phyloP scores from a whole-genome alignment of 2,329 filamentous ascomycete genomes.

The Aureobasidium zeae region DNA sequence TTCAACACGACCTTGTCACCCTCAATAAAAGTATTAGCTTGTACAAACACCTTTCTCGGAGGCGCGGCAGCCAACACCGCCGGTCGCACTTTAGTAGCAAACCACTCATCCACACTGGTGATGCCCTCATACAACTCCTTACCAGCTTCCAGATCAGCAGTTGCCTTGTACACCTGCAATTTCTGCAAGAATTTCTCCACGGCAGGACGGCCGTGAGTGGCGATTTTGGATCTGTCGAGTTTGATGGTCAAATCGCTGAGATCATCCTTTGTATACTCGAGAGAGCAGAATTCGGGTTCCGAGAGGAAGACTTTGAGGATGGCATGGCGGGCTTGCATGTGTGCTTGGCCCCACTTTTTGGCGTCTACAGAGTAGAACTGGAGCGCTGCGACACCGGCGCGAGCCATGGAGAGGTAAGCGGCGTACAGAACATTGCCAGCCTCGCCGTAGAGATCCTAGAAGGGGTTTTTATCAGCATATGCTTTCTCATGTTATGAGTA shows the following conservation, averaged over 20 bases:
- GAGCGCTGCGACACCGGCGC: conserved; percentile 77
- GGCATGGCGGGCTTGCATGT: conserved; percentile 78
- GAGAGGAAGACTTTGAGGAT: conserved; percentile 79
- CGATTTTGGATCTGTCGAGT: conserved; percentile 77
- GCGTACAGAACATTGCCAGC: conserved; percentile 83
- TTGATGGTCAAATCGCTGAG: conserved; percentile 73
- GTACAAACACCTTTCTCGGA: conserved; percentile 85
- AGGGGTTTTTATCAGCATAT: not conserved
- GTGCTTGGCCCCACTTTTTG: conserved; percentile 60
- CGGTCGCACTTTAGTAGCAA: conserved; percentile 68
- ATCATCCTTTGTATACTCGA: conserved; percentile 57
- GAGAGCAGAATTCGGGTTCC: conserved; percentile 74
- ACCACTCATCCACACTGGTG: conserved; percentile 78
- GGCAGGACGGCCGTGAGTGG: conserved; percentile 70
- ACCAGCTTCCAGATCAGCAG: conserved; percentile 72
- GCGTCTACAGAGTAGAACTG: conserved; percentile 93
- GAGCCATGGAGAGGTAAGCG: conserved; percentile 86
- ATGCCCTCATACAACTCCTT: conserved; percentile 72
- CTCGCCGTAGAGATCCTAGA: conserved; percentile 56
- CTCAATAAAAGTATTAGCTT: conserved; percentile 72
- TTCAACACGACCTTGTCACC: conserved; percentile 62
- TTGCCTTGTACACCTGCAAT: conserved; percentile 85
- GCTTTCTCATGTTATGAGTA: not conserved
- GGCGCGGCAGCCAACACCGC: conserved; percentile 69
- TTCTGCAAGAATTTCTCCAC: conserved; percentile 84